phyloP scores from a whole-genome alignment of 2,329 filamentous ascomycete genomes.

The Xenosphaeropsis pyriputrescens region DNA sequence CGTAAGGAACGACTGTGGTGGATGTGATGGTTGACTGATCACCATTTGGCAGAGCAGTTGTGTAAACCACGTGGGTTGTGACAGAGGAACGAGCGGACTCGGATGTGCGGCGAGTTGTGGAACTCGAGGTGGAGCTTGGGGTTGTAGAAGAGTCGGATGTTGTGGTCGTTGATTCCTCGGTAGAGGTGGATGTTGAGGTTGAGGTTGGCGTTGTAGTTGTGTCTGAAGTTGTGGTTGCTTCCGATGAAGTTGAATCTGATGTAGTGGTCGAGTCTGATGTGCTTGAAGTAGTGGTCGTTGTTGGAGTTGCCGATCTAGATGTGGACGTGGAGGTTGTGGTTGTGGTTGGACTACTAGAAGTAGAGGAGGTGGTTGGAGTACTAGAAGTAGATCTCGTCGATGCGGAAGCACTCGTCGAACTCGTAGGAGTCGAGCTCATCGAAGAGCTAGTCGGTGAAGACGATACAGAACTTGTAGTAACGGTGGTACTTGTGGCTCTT shows the following conservation, averaged over 20 bases:
- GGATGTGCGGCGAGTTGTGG: no score
- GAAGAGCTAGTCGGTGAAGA: slow-evolving; percentile 3
- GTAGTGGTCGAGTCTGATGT: slow-evolving; percentile 5
- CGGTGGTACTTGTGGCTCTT: no score
- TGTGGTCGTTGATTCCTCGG: background rate
- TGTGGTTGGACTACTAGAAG: background rate
- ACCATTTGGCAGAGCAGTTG: no score
- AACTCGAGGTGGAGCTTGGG: no score
- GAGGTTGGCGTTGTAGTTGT: background rate
- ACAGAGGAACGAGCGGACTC: no score
- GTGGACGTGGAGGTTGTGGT: slow-evolving; percentile 2
- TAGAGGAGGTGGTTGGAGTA: slow-evolving; percentile 3
- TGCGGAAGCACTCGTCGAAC: slow-evolving; percentile 5
- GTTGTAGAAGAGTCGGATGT: background rate
- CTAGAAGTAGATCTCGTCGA: slow-evolving; percentile 1
- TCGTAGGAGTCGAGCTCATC: slow-evolving; percentile 1
- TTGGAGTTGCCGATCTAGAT: slow-evolving; percentile 1
- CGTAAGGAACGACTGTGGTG: no score
- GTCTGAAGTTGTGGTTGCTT: slow-evolving; percentile 1
- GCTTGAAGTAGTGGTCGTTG: slow-evolving; percentile 13
- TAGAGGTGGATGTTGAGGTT: background rate
- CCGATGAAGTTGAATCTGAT: slow-evolving; percentile 7
- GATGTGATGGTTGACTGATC: no score
- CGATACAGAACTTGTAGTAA: background rate
- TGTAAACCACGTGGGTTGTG: no score